phyloP scores from a whole-genome alignment of 257 asterid species.

The Solanum medicagineum region DNA sequence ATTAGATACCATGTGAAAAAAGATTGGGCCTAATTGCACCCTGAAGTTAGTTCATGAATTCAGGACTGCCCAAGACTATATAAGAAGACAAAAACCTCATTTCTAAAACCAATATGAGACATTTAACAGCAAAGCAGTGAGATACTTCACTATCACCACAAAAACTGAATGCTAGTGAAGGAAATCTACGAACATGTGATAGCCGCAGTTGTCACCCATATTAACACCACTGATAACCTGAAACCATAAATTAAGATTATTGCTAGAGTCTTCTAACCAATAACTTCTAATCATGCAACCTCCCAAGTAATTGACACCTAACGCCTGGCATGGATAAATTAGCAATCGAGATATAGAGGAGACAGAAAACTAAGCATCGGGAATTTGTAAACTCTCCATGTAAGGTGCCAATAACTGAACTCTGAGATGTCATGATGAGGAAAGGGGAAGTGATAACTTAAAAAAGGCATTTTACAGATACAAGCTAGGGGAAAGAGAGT shows the following conservation, averaged over 20 bases:
- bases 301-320: background rate
- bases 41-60: background rate
- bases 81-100: background rate
- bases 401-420: background rate
- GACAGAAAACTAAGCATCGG: background rate
- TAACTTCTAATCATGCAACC: background rate
- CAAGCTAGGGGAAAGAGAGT: background rate
- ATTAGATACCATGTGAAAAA: background rate
- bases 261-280: background rate
- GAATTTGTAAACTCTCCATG: background rate
- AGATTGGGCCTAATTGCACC: background rate
- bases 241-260: constrained; percentile 12
- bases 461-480: background rate
- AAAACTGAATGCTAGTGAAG: background rate
- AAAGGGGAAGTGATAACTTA: background rate
- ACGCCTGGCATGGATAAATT: background rate
- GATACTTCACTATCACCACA: background rate
- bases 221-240: constrained; percentile 90
- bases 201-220: constrained; percentile 82
- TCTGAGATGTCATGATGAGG: background rate
- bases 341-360: background rate
- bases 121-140: background rate
- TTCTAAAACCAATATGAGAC: constrained; percentile 6
- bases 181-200: constrained; percentile 50
- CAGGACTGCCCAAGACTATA: background rate